These are phyloP conservation scores for Colletotrichum truncatum DNA, from an alignment of 2,329 filamentous ascomycete species.

Conservation along the genomic window DNA sequence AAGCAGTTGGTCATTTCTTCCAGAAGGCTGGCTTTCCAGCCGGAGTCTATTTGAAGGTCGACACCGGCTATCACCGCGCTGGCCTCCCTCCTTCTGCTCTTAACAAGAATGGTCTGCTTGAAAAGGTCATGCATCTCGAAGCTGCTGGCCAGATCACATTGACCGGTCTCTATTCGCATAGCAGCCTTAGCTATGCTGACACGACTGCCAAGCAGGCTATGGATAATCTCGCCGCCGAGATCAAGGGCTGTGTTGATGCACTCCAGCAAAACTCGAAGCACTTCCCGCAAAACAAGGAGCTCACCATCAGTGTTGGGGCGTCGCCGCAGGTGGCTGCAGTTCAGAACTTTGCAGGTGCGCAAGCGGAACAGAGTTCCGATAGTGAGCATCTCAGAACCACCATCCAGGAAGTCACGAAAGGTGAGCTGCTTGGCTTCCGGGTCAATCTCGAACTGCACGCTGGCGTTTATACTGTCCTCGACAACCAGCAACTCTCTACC, in stretches of 20 bases:
- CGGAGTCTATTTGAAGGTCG: conserved; percentile 67
- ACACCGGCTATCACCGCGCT: conserved; percentile 71
- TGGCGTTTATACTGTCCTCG: conserved; percentile 71
- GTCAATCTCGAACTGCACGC: conserved; percentile 67
- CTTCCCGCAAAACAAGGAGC: conserved; percentile 28
- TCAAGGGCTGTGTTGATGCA: conserved; percentile 40
- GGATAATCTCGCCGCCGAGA: conserved; percentile 39
- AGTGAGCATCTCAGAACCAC: not conserved
- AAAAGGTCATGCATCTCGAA: conserved; percentile 40
- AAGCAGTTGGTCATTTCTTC: conserved; percentile 38
- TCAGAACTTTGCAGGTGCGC: conserved; percentile 34
- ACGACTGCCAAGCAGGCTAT: conserved; percentile 38
- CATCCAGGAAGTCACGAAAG: not conserved
- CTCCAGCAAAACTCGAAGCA: conserved; percentile 23
- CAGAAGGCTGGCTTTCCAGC: conserved; percentile 39
- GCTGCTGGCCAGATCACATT: conserved; percentile 16
- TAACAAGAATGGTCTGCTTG: conserved; percentile 47
- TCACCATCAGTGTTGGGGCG: conserved; percentile 42
- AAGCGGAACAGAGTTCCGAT: not conserved
- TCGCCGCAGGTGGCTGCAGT: conserved; percentile 41
- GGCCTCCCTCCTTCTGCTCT: conserved; percentile 58
- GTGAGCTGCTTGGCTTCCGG: not conserved
- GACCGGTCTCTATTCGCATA: conserved; percentile 43
- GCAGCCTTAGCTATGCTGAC: conserved; percentile 43
- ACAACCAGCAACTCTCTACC: conserved; percentile 72